Evolutionary conservation across 768 basidiomycete genomes (phyloP), one percentile per base, ranked within the genome.

Genomic region (Lactifluus piperatus): DNA sequence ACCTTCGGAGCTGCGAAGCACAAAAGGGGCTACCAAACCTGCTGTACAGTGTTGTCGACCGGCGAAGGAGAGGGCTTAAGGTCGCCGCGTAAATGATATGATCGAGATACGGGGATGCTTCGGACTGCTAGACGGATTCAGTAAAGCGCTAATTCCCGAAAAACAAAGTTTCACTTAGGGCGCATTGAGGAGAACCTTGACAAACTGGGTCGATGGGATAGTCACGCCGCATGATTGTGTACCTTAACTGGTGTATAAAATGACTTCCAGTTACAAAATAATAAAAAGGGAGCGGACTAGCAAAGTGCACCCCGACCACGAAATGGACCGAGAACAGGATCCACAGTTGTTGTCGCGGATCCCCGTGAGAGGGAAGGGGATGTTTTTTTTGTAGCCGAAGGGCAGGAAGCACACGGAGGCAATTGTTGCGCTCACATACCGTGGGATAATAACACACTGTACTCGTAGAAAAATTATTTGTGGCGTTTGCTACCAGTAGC

Each of bases 31-130:
- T 44, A 55, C 43, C 32, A 29, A 37, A 37, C 41, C 41, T 46
- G 29, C 29, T 41, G 46, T 34, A 44, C n/a, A n/a, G n/a, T n/a
- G 43, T 51, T 34, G 32, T 49, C 29, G 45, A 14, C 58, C 58
- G 18, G 43, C 24, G 34, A 60, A 54, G 37, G 44, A 43, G 54
- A 51, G 54, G 54, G 24, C 55, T 45, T 49, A 39, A 51, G 44
- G 54, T 60, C 59, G 54, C 59, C 59, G 59, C 37, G 45, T 46
- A 56, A 56, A 56, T 56, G 50, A 60, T 60, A 27, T 47, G 54
- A 60, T 60, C 59, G 50, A 60, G 59, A 60, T 60, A 60, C 56
- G 50, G 54, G 59, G 59, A 51, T 37, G 50, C 59, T 60, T 60
- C 59, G 50, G 29, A 46, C 49, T 43, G 49, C 54, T 47, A 56